Evolutionary conservation across 2,329 filamentous ascomycete species (phyloP).

Genomic region (Myotisia sp.): DNA sequence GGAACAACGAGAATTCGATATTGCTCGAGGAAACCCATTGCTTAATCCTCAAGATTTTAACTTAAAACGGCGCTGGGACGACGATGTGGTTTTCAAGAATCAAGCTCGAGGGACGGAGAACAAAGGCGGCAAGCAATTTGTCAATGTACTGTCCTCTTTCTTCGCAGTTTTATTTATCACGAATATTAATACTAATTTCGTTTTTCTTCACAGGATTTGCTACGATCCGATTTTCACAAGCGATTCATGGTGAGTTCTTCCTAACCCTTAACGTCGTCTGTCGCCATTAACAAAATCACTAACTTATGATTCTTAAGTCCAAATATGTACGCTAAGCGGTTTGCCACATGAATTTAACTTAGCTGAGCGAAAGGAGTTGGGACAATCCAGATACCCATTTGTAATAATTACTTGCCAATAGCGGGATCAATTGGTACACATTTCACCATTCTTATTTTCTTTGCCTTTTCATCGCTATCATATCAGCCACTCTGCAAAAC

Average conservation of each 20-base stretch:
- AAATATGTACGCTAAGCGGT: constrained; percentile 11
- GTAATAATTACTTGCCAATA: too few species aligned
- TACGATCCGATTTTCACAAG: constrained; percentile 94
- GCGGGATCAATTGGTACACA: too few species aligned
- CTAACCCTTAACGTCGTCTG: too few species aligned
- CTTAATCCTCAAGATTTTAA: constrained; percentile 80
- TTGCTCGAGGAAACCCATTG: constrained; percentile 82
- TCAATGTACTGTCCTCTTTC: constrained; percentile 51
- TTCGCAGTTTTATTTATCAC: not conserved
- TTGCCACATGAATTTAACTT: too few species aligned
- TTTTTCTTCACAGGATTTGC: constrained; percentile 48
- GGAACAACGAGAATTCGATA: constrained; percentile 71
- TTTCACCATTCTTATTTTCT: too few species aligned
- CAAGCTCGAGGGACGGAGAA: constrained; percentile 91
- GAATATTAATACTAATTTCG: constrained; percentile 10
- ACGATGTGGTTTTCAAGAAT: constrained; percentile 98
- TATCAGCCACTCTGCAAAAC: too few species aligned
- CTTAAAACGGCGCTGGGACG: constrained; percentile 80
- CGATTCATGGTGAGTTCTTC: constrained; percentile 61
- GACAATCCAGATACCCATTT: too few species aligned
- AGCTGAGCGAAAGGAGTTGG: too few species aligned
- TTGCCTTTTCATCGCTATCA: too few species aligned
- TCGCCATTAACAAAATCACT: not conserved
- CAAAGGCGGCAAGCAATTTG: constrained; percentile 85
- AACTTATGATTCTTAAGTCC: constrained; percentile 3